Percentiles rank a stretch among this genome's conserved stretches.
These are phyloP conservation scores for Lecanicillium sp. DNA, from an alignment of 2,329 filamentous ascomycete species.

Conservation along the genomic window DNA sequence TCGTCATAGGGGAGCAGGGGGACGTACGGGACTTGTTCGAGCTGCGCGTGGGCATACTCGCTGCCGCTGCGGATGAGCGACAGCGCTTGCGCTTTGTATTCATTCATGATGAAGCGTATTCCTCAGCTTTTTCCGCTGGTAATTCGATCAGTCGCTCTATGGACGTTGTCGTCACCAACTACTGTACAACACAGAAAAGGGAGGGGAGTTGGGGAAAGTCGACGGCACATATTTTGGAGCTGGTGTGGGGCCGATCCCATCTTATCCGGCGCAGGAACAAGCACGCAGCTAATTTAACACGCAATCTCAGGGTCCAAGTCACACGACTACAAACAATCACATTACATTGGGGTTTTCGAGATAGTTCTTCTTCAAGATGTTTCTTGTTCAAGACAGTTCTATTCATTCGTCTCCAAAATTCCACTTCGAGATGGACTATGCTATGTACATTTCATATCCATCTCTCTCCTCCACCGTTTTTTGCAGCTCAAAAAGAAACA, in stretches of 20 bases:
- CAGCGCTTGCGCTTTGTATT: constrained; percentile 6
- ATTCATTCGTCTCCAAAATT: constrained; percentile 5
- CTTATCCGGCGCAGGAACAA: no score
- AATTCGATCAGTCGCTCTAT: neutral
- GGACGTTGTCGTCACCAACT: neutral
- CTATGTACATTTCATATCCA: constrained; percentile 13
- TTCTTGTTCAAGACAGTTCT: constrained; percentile 6
- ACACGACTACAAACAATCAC: no score
- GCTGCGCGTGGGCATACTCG: constrained; percentile 8
- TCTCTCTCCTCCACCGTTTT: no score
- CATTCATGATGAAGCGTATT: constrained; percentile 10
- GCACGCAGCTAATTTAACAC: no score
- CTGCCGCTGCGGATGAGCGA: constrained; percentile 6
- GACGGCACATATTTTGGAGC: no score
- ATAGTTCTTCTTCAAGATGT: neutral
- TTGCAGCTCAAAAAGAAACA: neutral
- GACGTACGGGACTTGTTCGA: constrained; percentile 10
- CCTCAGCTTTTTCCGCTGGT: no score
- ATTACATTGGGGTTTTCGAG: no score
- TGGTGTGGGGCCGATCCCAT: no score
- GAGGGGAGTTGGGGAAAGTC: no score
- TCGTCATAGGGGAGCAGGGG: neutral
- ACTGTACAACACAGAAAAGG: no score
- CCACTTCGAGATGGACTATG: neutral
- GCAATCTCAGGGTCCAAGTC: no score